These are phyloP conservation scores for Chrysosporium queenslandicum DNA, from an alignment of 2,329 filamentous ascomycete genomes.

Conservation along the genomic window DNA sequence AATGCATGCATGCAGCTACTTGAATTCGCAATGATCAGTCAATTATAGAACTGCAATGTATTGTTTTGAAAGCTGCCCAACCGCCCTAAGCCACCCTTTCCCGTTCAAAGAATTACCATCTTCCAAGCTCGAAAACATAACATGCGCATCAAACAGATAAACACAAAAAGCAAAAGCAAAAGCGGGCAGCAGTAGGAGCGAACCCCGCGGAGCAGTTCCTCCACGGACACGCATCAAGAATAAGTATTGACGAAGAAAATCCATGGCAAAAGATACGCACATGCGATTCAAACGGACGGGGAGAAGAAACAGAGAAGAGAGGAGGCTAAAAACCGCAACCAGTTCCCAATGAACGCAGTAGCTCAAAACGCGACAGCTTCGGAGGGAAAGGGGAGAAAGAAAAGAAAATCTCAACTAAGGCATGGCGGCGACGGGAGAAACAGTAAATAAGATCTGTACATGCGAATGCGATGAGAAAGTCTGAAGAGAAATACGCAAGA, in stretches of 20 bases:
- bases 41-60: not conserved
- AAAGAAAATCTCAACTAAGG: too few species aligned
- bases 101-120: not conserved
- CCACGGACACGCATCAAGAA: not conserved
- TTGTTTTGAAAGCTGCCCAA: too few species aligned
- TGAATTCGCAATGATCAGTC: not conserved
- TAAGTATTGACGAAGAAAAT: too few species aligned
- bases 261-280: too few species aligned
- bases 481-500: slow-evolving; percentile 12
- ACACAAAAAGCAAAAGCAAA: too few species aligned
- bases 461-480: not conserved
- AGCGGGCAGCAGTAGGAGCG: slow-evolving; percentile 9
- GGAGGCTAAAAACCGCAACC: not conserved
- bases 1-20: too few species aligned
- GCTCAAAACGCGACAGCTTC: not conserved
- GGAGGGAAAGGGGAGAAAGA: not conserved
- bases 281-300: not conserved
- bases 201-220: slow-evolving; percentile 10
- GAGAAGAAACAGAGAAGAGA: not conserved
- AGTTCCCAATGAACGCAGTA: not conserved
- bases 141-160: slow-evolving; percentile 2
- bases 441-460: slow-evolving; percentile 5
- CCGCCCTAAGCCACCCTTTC: not conserved
- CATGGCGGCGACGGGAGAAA: too few species aligned
- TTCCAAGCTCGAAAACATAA: not conserved